phyloP scores from a whole-genome alignment of 495 filamentous ascomycete genomes.

The Talaromyces thailandensis region DNA sequence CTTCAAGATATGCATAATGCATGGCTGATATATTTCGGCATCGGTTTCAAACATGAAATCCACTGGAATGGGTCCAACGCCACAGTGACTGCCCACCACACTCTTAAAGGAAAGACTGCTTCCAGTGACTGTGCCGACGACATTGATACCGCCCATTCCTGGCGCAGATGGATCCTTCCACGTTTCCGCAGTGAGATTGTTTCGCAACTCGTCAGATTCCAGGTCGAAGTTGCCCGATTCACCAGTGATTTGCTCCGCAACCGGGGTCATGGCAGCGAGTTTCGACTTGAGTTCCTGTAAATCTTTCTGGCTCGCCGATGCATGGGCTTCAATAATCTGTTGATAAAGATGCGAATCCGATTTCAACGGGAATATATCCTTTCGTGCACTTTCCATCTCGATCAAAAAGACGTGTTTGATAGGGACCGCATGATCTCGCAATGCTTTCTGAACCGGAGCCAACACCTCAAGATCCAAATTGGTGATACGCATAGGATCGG shows the following conservation, averaged over 20 bases:
- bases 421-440: slow-evolving; percentile 16
- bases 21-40: slow-evolving; percentile 31
- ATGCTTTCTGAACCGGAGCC: slow-evolving; percentile 14
- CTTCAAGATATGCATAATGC: slow-evolving; percentile 28
- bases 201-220: slow-evolving; percentile 7
- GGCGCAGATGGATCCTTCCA: slow-evolving; percentile 9
- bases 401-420: slow-evolving; percentile 30
- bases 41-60: slow-evolving; percentile 29
- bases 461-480: slow-evolving; percentile 28
- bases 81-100: slow-evolving; percentile 27
- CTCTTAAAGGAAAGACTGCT: slow-evolving; percentile 33
- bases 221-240: slow-evolving; percentile 20
- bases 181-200: neutral
- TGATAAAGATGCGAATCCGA: slow-evolving; percentile 22
- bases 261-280: slow-evolving; percentile 21
- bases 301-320: neutral
- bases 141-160: slow-evolving; percentile 25
- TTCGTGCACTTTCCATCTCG: slow-evolving; percentile 32
- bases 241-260: slow-evolving; percentile 27
- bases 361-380: slow-evolving; percentile 33
- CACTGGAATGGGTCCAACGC: slow-evolving; percentile 27
- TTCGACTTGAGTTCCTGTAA: slow-evolving; percentile 11
- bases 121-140: slow-evolving; percentile 24
- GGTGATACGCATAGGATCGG: slow-evolving; percentile 29
- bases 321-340: slow-evolving; percentile 20